phyloP scores from a whole-genome alignment of 306 rosid species.

The Prunus mume region DNA sequence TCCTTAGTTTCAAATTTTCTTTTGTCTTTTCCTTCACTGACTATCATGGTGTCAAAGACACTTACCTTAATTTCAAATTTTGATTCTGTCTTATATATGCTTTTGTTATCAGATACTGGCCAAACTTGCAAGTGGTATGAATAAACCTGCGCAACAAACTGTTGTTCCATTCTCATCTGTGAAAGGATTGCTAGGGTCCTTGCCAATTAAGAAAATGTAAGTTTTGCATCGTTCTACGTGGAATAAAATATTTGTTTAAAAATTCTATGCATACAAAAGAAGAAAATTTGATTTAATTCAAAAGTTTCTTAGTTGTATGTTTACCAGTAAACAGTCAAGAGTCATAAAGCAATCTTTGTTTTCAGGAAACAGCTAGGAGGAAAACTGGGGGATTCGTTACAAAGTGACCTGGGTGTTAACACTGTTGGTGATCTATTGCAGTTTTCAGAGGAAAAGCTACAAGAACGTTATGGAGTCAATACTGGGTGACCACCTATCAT shows the following conservation, averaged over 20 bases:
- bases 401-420: slow-evolving; percentile 73
- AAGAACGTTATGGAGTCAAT: slow-evolving; percentile 76
- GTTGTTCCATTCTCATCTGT: slow-evolving; percentile 85
- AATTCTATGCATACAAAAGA: neutral
- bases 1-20: slow-evolving; percentile 10
- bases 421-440: slow-evolving; percentile 78
- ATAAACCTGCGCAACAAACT: slow-evolving; percentile 98
- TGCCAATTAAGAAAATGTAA: slow-evolving; percentile 94
- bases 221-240: slow-evolving; percentile 7
- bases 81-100: neutral
- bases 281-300: neutral
- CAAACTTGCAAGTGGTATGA: slow-evolving; percentile 89
- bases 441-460: slow-evolving; percentile 88
- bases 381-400: slow-evolving; percentile 85
- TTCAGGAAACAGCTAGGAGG: slow-evolving; percentile 99
- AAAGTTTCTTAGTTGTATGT: neutral
- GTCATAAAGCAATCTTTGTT: slow-evolving; percentile 24
- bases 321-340: slow-evolving; percentile 7
- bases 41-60: slow-evolving; percentile 11
- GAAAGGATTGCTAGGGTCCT: slow-evolving; percentile 69
- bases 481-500: slow-evolving; percentile 58
- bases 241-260: neutral
- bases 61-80: neutral
- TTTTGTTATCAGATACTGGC: slow-evolving; percentile 78
- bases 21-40: neutral